These are phyloP conservation scores for Dendrobium officinale DNA, from an alignment of 106 monocot genomes.

Conservation along the genomic window DNA sequence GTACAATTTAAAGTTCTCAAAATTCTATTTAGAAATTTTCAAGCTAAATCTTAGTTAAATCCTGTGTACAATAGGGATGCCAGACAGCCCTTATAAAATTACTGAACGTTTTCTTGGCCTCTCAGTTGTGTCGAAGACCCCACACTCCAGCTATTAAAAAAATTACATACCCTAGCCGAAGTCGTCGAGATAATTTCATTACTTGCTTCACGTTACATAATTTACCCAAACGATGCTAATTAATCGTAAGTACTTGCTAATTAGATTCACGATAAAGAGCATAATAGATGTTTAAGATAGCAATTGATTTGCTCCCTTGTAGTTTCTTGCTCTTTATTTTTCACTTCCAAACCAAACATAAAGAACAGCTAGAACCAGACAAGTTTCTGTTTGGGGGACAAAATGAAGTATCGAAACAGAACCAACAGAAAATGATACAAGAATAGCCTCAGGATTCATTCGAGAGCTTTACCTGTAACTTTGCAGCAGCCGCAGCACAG, in stretches of 20 bases:
- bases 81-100: too few relatives aligned
- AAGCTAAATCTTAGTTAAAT: too few relatives aligned
- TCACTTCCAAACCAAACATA: background rate
- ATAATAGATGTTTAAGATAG: too few relatives aligned
- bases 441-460: background rate
- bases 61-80: too few relatives aligned
- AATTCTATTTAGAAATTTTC: too few relatives aligned
- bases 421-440: background rate
- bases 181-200: background rate
- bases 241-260: too few relatives aligned
- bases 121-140: background rate
- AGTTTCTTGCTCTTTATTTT: background rate
- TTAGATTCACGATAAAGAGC: too few relatives aligned
- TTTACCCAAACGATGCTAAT: background rate
- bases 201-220: background rate
- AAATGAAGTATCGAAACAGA: background rate
- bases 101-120: too few relatives aligned
- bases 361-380: background rate
- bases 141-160: background rate
- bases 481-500: slow-evolving; percentile 37
- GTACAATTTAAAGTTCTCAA: too few relatives aligned
- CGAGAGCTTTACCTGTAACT: slow-evolving; percentile 28
- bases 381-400: background rate
- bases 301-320: too few relatives aligned
- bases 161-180: background rate